Percentiles rank a stretch among this genome's conserved stretches.
Evolutionary conservation across 345 rosid genomes (phyloP).

Genomic region (Microthlaspi erraticum): DNA sequence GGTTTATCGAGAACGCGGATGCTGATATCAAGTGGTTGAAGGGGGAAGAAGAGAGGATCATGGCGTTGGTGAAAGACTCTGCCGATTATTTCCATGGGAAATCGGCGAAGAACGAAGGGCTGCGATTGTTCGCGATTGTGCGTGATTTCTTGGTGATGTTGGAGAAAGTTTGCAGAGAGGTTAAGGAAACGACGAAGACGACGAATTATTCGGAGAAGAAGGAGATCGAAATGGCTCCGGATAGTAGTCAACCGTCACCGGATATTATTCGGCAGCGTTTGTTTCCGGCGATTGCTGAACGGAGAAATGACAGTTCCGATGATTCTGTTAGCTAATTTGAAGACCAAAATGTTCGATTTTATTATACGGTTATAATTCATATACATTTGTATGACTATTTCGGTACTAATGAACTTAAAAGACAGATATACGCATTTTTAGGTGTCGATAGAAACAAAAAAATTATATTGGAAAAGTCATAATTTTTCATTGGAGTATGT

Average conservation of each 20-base stretch:
- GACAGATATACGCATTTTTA: constrained; percentile 23
- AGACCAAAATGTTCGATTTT: constrained; percentile 24
- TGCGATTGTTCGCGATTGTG: constrained; percentile 73
- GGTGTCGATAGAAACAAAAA: constrained; percentile 2
- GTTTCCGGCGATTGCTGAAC: constrained; percentile 72
- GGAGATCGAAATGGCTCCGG: constrained; percentile 43
- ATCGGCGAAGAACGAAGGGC: constrained; percentile 76
- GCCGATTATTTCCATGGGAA: constrained; percentile 87
- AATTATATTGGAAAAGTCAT: too few relatives aligned
- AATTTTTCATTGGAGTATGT: too few relatives aligned
- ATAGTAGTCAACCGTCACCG: constrained; percentile 45
- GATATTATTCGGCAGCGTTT: constrained; percentile 53
- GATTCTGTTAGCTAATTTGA: constrained; percentile 48
- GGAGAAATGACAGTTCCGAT: constrained; percentile 53
- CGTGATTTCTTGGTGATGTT: constrained; percentile 81
- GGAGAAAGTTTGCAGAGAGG: constrained; percentile 73
- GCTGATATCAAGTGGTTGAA: constrained; percentile 54
- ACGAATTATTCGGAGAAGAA: constrained; percentile 44
- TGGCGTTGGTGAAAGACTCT: constrained; percentile 65
- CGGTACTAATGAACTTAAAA: constrained; percentile 5
- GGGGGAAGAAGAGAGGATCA: constrained; percentile 74
- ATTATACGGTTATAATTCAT: not conserved
- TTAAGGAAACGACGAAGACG: constrained; percentile 47
- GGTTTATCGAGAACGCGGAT: constrained; percentile 61
- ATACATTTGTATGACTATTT: constrained; percentile 11